These are phyloP conservation scores for Skeletonema marinoi DNA, from an alignment of 108 stramenopile genomes.

Conservation along the genomic window DNA sequence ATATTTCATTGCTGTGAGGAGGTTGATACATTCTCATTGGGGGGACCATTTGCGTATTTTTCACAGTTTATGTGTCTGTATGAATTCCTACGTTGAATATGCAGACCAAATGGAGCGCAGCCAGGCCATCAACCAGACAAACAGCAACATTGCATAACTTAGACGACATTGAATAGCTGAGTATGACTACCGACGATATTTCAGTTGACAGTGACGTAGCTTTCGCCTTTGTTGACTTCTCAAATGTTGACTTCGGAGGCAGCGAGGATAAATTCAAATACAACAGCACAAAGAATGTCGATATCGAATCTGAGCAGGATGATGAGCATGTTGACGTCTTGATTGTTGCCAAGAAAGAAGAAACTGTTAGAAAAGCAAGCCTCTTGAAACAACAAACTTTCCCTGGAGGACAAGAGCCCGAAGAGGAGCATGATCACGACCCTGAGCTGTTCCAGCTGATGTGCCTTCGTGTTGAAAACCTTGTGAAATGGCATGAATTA, in stretches of 20 bases:
- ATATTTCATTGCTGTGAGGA: too few relatives aligned
- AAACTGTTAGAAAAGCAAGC: not conserved
- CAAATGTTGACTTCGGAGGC: constrained; percentile 33
- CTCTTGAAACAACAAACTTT: constrained; percentile 1
- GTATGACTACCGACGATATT: not conserved
- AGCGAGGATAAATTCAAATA: not conserved
- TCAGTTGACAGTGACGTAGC: constrained; percentile 30
- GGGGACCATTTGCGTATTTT: too few relatives aligned
- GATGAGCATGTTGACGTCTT: not conserved
- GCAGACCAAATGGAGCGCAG: too few relatives aligned
- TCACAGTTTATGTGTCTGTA: too few relatives aligned
- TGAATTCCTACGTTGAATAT: too few relatives aligned
- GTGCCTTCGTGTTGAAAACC: constrained; percentile 27
- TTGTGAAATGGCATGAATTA: constrained; percentile 38
- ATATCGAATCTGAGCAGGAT: not conserved
- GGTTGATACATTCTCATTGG: too few relatives aligned
- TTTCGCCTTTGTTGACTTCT: constrained; percentile 38
- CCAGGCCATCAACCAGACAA: too few relatives aligned
- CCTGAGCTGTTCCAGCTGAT: constrained; percentile 23
- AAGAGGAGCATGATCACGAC: constrained; percentile 10
- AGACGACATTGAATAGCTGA: too few relatives aligned
- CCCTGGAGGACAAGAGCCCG: constrained; percentile 23
- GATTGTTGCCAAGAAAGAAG: not conserved
- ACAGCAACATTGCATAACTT: too few relatives aligned
- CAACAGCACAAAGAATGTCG: not conserved